A percentile compares a stretch with the other conserved stretches of the same genome.
These are phyloP conservation scores for Triticum urartu DNA, from an alignment of 176 grass and related monocot species.

Conservation along the genomic window DNA sequence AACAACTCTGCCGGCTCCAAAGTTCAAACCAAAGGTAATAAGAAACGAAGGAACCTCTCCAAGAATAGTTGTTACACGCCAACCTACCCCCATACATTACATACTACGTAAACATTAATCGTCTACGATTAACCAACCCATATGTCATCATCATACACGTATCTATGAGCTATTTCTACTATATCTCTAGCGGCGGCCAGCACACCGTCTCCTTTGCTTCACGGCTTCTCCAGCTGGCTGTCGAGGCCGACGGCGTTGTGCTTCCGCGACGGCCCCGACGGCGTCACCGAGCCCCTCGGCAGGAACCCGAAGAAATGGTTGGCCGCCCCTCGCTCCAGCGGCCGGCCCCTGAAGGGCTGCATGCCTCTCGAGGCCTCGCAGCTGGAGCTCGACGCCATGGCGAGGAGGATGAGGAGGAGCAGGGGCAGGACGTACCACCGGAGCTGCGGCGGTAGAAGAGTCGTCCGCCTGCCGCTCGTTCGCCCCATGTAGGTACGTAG, in stretches of 20 bases:
- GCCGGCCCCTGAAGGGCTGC: constrained; percentile 55
- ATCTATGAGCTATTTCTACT: neutral
- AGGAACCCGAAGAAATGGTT: constrained; percentile 64
- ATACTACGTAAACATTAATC: neutral
- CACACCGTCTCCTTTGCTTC: neutral
- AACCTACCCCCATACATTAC: constrained; percentile 6
- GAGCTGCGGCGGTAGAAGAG: neutral
- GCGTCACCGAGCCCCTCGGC: constrained; percentile 56
- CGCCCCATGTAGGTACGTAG: neutral
- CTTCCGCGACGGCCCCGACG: constrained; percentile 67
- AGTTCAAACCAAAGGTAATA: neutral
- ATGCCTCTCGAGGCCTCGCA: constrained; percentile 67
- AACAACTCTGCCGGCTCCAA: constrained; percentile 4
- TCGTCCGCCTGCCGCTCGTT: neutral
- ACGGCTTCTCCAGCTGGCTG: constrained; percentile 36
- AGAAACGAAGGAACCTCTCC: constrained; percentile 15
- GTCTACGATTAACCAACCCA: neutral
- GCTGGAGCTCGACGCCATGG: neutral
- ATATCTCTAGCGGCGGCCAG: neutral
- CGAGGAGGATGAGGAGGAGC: constrained; percentile 36
- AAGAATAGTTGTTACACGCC: constrained; percentile 12
- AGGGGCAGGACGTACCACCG: constrained; percentile 26
- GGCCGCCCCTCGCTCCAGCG: constrained; percentile 37
- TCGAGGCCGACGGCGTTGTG: constrained; percentile 84
- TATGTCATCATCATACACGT: neutral